Conservation (phyloP, 805 yeast species). For the Cyberlindnera suaveolens region DNA sequence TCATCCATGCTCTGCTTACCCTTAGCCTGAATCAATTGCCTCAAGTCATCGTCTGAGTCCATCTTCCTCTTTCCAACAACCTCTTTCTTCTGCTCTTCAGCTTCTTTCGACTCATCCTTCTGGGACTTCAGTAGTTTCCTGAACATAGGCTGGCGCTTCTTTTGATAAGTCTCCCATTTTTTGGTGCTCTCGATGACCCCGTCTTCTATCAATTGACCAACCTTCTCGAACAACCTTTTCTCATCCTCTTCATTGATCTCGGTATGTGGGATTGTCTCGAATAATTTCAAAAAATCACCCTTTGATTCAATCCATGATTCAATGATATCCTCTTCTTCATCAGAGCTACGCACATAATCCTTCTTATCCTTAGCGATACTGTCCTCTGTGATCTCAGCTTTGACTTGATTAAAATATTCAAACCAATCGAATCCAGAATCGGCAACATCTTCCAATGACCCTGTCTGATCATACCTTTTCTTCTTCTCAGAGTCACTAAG, state of each 20-base stretch:
- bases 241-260: constrained; percentile 58
- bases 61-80: constrained; percentile 28
- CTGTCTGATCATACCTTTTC: constrained; percentile 62
- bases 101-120: constrained; percentile 62
- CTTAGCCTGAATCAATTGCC: constrained; percentile 43
- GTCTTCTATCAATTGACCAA: constrained; percentile 38
- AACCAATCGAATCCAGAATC: constrained; percentile 47
- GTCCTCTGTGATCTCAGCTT: constrained; percentile 49
- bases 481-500: constrained; percentile 54
- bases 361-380: constrained; percentile 62
- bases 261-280: constrained; percentile 74
- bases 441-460: constrained; percentile 41
- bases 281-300: constrained; percentile 65
- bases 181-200: constrained; percentile 32
- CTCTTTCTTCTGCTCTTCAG: constrained; percentile 40
- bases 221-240: constrained; percentile 46
- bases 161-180: constrained; percentile 46
- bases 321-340: constrained; percentile 58
- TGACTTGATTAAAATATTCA: constrained; percentile 44
- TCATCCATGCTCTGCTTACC: constrained; percentile 38
- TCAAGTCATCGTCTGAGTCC: constrained; percentile 35
- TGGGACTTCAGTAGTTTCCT: constrained; percentile 42
- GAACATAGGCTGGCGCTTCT: constrained; percentile 41
- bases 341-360: constrained; percentile 55
- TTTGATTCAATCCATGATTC: constrained; percentile 48